Conservation (phyloP, 169 alveolate genomes). For the Cryptosporidium sp. region DNA sequence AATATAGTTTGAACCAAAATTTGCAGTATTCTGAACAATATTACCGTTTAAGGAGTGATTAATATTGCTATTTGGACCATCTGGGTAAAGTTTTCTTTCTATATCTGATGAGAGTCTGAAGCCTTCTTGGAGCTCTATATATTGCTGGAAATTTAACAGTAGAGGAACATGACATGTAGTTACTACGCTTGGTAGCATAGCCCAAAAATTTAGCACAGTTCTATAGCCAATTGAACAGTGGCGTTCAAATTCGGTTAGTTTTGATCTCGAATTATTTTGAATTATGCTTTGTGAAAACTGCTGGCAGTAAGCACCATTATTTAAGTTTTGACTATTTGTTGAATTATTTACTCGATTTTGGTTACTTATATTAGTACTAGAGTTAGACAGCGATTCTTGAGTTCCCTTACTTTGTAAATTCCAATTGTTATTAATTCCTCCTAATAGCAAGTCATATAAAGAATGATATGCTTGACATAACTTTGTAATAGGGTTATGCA, state of each 20-base stretch:
- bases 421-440: slow-evolving; percentile 33
- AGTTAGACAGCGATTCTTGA: slow-evolving; percentile 5
- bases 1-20: slow-evolving; percentile 13
- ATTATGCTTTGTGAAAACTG: background rate
- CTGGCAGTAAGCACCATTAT: slow-evolving; percentile 7
- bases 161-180: slow-evolving; percentile 76
- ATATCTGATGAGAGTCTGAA: slow-evolving; percentile 76
- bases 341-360: slow-evolving; percentile 1
- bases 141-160: slow-evolving; percentile 79
- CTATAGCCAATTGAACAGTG: slow-evolving; percentile 73
- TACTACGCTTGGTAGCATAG: slow-evolving; percentile 71
- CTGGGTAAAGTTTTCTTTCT: slow-evolving; percentile 63
- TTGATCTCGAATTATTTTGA: slow-evolving; percentile 39
- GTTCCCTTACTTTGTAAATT: background rate
- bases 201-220: slow-evolving; percentile 76
- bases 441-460: slow-evolving; percentile 60
- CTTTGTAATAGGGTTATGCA: slow-evolving; percentile 76
- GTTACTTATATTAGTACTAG: background rate
- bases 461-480: slow-evolving; percentile 75
- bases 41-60: background rate
- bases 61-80: background rate
- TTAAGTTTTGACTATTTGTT: background rate
- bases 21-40: background rate
- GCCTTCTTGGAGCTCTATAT: slow-evolving; percentile 79
- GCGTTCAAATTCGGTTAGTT: slow-evolving; percentile 65